Conservation (phyloP, 129 eudicot genomes). For the Tanacetum coccineum region DNA sequence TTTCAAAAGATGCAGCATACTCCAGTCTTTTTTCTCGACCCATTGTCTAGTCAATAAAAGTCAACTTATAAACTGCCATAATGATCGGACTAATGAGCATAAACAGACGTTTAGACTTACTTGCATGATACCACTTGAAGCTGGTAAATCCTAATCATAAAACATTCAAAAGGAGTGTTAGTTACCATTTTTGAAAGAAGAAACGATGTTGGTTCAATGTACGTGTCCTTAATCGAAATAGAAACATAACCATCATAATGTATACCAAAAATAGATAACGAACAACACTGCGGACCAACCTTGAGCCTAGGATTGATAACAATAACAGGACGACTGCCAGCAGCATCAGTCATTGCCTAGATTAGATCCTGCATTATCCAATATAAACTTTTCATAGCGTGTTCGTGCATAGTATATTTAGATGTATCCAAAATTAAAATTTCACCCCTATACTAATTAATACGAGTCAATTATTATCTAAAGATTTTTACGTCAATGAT, state of each 20-base stretch:
- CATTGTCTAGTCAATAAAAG: conserved; percentile 64
- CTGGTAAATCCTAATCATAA: conserved; percentile 81
- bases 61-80: conserved; percentile 17
- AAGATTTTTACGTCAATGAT: conserved; percentile 68
- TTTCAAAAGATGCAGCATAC: conserved; percentile 93
- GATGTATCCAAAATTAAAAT: not conserved
- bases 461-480: not conserved
- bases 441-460: not conserved
- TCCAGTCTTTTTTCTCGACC: conserved; percentile 95
- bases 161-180: conserved; percentile 20
- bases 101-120: conserved; percentile 43
- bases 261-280: not conserved
- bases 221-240: conserved; percentile 6
- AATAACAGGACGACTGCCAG: conserved; percentile 93
- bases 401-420: not conserved
- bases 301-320: conserved; percentile 86
- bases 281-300: conserved; percentile 41
- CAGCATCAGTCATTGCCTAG: conserved; percentile 99
- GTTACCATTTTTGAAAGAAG: conserved; percentile 15
- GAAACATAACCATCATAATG: not conserved
- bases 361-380: conserved; percentile 72
- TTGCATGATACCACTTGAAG: conserved; percentile 97
- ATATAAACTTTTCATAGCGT: conserved; percentile 20
- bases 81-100: conserved; percentile 11
- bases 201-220: not conserved